These are phyloP conservation scores for Diplosphaera chodatii DNA, from an alignment of 139 green algal species.

Conservation along the genomic window DNA sequence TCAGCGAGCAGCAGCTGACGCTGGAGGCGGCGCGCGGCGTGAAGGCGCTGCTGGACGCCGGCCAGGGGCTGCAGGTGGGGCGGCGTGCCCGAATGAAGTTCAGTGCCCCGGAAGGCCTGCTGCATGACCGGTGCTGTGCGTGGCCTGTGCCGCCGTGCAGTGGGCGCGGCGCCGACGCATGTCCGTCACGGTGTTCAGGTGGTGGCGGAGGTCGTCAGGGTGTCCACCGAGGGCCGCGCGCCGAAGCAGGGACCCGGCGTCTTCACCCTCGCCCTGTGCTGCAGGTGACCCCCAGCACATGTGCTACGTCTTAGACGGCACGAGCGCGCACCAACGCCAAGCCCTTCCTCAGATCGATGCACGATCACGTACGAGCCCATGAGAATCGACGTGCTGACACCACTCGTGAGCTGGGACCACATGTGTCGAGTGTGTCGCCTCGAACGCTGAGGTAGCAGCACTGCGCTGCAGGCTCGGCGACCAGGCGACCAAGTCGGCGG, in stretches of 20 bases:
- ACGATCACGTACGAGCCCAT: too few species aligned
- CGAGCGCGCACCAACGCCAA: too few species aligned
- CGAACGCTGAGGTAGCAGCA: too few species aligned
- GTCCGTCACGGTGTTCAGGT: background rate
- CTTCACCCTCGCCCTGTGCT: slow-evolving; percentile 13
- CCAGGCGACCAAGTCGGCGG: slow-evolving; percentile 1
- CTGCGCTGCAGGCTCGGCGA: slow-evolving; percentile 1
- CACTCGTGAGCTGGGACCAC: too few species aligned
- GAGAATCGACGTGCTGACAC: too few species aligned
- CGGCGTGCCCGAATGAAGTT: too few species aligned
- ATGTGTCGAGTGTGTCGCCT: too few species aligned
- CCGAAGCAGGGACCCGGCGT: slow-evolving; percentile 7
- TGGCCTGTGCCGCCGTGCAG: too few species aligned
- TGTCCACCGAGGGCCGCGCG: background rate
- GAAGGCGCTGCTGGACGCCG: slow-evolving; percentile 8
- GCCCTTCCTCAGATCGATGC: too few species aligned
- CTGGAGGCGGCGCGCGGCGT: slow-evolving; percentile 9
- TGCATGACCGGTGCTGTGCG: too few species aligned
- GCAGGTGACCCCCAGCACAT: background rate
- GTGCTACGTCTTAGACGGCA: too few species aligned
- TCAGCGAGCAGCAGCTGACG: background rate
- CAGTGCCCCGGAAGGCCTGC: too few species aligned
- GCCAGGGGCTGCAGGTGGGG: background rate
- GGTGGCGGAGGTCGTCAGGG: background rate
- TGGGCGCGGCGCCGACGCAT: slow-evolving; percentile 6